phyloP scores from a whole-genome alignment of 352 stramenopile species.

The Plasmopara viticola region DNA sequence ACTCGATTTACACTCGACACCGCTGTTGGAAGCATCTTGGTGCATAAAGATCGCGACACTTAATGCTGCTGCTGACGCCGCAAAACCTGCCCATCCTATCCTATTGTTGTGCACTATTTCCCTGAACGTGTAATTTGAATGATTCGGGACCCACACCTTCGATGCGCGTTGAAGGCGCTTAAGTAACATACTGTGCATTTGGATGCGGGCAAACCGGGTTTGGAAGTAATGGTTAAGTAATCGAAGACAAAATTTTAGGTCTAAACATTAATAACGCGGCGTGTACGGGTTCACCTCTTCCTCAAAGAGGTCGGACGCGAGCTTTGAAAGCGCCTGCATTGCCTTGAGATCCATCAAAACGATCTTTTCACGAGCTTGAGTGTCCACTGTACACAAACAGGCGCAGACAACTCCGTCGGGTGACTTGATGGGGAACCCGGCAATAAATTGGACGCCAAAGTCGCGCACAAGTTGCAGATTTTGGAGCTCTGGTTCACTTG shows the following conservation, averaged over 20 bases:
- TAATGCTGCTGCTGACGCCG: slow-evolving; percentile 16
- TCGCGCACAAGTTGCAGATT: slow-evolving; percentile 35
- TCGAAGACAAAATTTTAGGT: too few relatives aligned
- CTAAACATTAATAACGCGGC: slow-evolving; percentile 10
- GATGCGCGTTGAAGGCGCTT: neutral
- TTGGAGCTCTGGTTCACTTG: slow-evolving; percentile 28
- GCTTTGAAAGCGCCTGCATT: slow-evolving; percentile 47
- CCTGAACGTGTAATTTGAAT: slow-evolving; percentile 1
- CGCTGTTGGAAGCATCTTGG: slow-evolving; percentile 8
- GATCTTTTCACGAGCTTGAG: slow-evolving; percentile 24
- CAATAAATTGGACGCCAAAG: slow-evolving; percentile 42
- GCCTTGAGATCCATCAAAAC: slow-evolving; percentile 33
- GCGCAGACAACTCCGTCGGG: slow-evolving; percentile 20
- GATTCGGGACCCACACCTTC: neutral
- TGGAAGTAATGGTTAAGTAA: too few relatives aligned
- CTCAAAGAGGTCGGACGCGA: slow-evolving; percentile 46
- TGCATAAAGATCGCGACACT: slow-evolving; percentile 11
- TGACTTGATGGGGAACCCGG: slow-evolving; percentile 43
- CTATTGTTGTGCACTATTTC: slow-evolving; percentile 15
- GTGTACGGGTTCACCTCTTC: slow-evolving; percentile 35
- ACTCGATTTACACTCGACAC: slow-evolving; percentile 22
- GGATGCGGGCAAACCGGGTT: neutral
- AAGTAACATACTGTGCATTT: neutral
- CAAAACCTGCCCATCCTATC: slow-evolving; percentile 18
- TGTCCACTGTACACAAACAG: slow-evolving; percentile 38